Base-by-base conservation (phyloP, 1,139 yeast genomes). In the Yarrowia galli region DNA sequence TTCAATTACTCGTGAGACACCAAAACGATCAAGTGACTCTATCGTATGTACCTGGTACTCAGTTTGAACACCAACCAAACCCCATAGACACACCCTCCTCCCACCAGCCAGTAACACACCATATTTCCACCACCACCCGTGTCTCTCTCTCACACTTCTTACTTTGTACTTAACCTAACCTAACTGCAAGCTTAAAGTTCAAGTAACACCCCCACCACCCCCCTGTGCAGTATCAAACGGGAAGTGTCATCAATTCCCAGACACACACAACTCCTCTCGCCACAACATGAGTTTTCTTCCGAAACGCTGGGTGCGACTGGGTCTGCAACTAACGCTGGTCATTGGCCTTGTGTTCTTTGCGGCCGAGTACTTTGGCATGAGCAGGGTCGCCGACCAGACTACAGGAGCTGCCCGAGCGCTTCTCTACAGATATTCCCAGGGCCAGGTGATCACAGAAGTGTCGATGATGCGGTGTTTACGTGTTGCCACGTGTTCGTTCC, bases 371-470 rank as follows among this genome's bases (percentile, higher is more conserved):
- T 48, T 61, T 12, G 66, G 66, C 28, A 16, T 61, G 25, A 32
- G 45, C 28, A 7, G n/a, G 10, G 56, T 61, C 12, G 56, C 66
- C 12, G 16, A 61, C 18, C 22, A 36, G 28, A 22, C 46, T 12
- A 61, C 45, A 3, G 66, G 38, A 8, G 3, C 46, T 1, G 56
- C 66, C 0, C 32, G 66, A 10, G 68, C 75, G 15, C 71, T 73
- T 28, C 70, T 78, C 40, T 75, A 76, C 15, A 67, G 72, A n/a
- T 74, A 72, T 67, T 66, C 67, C 40, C 69, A 74, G 45, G 72
- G 76, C 69, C 71, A 70, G 18, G 75, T 78, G 10, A 71, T 79
- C n/a, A 69, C 74, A 3, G 81, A 79, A 67, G 67, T 79, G 61
- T 72, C 73, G 58, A 61, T 77, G 32, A 73, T 71, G 25, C 68